These are phyloP conservation scores for Tetradesmus obliquus DNA, from an alignment of 139 green algal genomes.

Conservation along the genomic window DNA sequence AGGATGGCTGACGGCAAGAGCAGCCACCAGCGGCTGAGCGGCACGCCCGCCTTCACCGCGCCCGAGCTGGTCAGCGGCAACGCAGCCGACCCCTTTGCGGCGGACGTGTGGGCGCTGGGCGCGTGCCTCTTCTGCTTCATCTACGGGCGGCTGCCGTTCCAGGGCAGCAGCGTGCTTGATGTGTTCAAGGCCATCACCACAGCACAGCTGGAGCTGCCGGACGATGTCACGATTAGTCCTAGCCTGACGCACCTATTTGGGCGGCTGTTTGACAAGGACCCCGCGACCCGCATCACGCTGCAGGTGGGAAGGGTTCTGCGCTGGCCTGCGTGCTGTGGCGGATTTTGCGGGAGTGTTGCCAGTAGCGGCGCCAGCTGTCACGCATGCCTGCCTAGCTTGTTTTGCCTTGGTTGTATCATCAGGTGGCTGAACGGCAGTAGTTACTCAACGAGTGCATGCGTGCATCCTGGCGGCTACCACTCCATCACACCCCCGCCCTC, in stretches of 20 bases:
- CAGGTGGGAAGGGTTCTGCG: slow-evolving; percentile 13
- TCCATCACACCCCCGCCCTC: background rate
- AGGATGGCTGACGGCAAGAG: slow-evolving; percentile 39
- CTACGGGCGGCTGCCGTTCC: slow-evolving; percentile 76
- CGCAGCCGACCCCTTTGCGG: slow-evolving; percentile 52
- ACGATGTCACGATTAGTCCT: slow-evolving; percentile 38
- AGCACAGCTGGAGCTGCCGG: slow-evolving; percentile 36
- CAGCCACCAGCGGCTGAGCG: slow-evolving; percentile 61
- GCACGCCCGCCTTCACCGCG: slow-evolving; percentile 82
- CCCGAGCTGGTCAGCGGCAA: slow-evolving; percentile 68
- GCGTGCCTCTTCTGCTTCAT: slow-evolving; percentile 88
- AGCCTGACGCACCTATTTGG: slow-evolving; percentile 73
- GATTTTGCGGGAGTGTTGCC: too few species aligned
- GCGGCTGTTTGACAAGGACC: slow-evolving; percentile 85
- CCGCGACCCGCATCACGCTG: slow-evolving; percentile 75
- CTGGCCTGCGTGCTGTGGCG: too few species aligned
- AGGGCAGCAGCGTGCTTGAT: slow-evolving; percentile 39
- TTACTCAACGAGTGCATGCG: too few species aligned
- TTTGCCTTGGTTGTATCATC: too few species aligned
- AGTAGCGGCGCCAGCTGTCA: too few species aligned
- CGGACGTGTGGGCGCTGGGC: slow-evolving; percentile 89
- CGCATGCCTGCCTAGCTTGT: too few species aligned
- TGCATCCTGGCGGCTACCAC: background rate
- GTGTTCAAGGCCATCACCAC: slow-evolving; percentile 62
- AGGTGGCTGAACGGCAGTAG: too few species aligned